Conservation (phyloP, 1,284 basidiomycete genomes). For the Flammula alnicola region DNA sequence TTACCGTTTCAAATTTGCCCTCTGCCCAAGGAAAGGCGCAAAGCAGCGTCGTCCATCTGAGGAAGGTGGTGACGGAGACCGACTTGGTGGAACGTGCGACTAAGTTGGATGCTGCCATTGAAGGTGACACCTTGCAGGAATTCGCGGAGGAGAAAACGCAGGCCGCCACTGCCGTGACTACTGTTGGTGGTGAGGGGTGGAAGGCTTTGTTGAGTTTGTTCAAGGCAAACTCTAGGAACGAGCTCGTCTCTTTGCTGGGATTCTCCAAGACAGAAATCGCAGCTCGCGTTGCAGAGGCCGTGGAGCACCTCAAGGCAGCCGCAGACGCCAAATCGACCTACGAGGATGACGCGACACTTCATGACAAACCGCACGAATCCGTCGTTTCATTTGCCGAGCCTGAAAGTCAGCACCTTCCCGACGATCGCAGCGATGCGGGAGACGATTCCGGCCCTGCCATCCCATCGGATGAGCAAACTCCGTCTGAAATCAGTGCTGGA, state of each 20-base stretch:
- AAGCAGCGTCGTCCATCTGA: conserved; percentile 78
- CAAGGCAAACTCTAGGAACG: conserved; percentile 86
- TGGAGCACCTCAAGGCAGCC: conserved; percentile 69
- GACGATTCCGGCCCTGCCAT: conserved; percentile 41
- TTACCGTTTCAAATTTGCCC: conserved; percentile 77
- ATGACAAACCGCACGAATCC: conserved; percentile 59
- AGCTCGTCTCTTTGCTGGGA: conserved; percentile 90
- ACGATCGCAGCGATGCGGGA: conserved; percentile 46
- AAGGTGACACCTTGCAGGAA: conserved; percentile 59
- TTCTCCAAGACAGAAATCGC: conserved; percentile 92
- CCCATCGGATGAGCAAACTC: conserved; percentile 59
- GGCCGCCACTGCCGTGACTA: conserved; percentile 37
- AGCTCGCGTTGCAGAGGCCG: conserved; percentile 79
- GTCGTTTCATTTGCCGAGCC: conserved; percentile 83
- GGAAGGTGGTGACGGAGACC: conserved; percentile 80
- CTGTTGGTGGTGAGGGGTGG: conserved; percentile 70
- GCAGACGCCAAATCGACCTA: conserved; percentile 38
- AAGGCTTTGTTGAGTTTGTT: conserved; percentile 90
- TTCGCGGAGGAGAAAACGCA: conserved; percentile 68
- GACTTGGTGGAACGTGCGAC: conserved; percentile 80
- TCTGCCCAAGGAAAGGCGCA: conserved; percentile 77
- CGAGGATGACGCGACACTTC: conserved; percentile 48
- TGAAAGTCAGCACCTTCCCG: conserved; percentile 46
- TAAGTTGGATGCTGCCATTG: conserved; percentile 71
- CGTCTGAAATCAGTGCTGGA: conserved; percentile 73